Evolutionary conservation across 495 filamentous ascomycete species (phyloP), one percentile per base, ranked within the genome.

Genomic region (Penicillium cinerascens): DNA sequence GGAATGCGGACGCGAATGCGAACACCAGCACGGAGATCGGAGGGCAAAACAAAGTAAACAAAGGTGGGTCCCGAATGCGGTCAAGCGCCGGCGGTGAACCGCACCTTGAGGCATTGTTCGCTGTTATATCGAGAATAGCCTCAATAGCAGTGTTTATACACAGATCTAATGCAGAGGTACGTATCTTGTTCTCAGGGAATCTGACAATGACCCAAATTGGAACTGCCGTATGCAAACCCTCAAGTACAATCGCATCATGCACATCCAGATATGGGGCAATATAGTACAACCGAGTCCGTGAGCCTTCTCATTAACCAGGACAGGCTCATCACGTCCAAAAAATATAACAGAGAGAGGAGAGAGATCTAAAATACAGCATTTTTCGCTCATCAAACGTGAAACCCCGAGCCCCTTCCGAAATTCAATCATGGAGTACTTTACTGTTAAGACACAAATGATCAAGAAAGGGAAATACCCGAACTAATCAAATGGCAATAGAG

Each of bases 351-450:
- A 69, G 70, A 64, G 70, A 63, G 70, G 67, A 69, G 72, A 75
- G 67, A 64, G 62, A 72, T 72, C 62, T 71, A 71, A 51, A 66
- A 61, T 55, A 63, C 58, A 59, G 64, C 55, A 71, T 54, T 64
- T 63, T 58, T 56, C 64, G 61, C 65, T 69, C 63, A 69, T 70
- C 70, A 63, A 65, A 54, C 61, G 37, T 57, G 57, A 55, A 53
- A 33, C 29, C 56, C 55, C 57, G 49, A 27, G 50, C 51, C 56
- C 63, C 58, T 42, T 52, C 57, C 47, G 41, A 61, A 62, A 57
- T 56, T 55, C 33, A 49, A 60, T 58, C 59, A 64, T 61, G 55
- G 56, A 63, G 49, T 56, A 65, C 64, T 62, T 65, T 59, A 52
- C 59, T 66, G 70, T 68, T 65, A 72, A 72, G 52, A 67, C 63